phyloP scores from a whole-genome alignment of 768 basidiomycete species.

The Fomitopsis pulvina region DNA sequence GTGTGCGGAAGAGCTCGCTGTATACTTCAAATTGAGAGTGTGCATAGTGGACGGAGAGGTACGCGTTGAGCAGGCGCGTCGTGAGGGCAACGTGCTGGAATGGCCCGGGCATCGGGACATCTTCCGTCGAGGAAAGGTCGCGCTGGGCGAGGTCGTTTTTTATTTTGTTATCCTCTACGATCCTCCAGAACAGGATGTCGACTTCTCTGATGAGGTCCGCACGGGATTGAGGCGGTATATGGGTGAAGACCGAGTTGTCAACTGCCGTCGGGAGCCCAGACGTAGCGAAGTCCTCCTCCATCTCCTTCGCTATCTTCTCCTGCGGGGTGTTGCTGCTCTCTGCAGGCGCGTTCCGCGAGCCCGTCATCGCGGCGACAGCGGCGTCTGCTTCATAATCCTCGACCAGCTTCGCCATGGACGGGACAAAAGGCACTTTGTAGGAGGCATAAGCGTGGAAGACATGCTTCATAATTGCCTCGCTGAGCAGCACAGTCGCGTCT shows the following conservation, averaged over 20 bases:
- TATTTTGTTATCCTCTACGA: conserved; percentile 37
- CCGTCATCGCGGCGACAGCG: not conserved
- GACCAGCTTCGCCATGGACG: conserved; percentile 40
- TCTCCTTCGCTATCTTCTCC: not conserved
- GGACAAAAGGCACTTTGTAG: conserved; percentile 65
- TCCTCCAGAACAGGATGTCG: conserved; percentile 53
- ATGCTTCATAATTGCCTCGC: conserved; percentile 73
- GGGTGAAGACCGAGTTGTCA: conserved; percentile 25
- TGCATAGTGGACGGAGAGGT: conserved; percentile 67
- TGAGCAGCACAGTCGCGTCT: conserved; percentile 28
- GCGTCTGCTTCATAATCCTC: conserved; percentile 14
- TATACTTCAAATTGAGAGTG: conserved; percentile 46
- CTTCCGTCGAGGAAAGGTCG: not conserved
- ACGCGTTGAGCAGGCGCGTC: conserved; percentile 68
- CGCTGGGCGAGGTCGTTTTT: not conserved
- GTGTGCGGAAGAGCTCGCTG: conserved; percentile 38
- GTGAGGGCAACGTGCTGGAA: conserved; percentile 57
- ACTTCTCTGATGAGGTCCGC: conserved; percentile 71
- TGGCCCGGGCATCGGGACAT: conserved; percentile 5
- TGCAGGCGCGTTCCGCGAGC: conserved; percentile 4
- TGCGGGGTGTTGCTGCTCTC: not conserved
- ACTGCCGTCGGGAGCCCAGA: not conserved
- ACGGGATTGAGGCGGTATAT: conserved; percentile 64
- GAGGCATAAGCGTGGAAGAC: conserved; percentile 85
- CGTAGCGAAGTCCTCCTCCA: not conserved